phyloP scores from a whole-genome alignment of 768 basidiomycete species.

The Trametes gibbosa region DNA sequence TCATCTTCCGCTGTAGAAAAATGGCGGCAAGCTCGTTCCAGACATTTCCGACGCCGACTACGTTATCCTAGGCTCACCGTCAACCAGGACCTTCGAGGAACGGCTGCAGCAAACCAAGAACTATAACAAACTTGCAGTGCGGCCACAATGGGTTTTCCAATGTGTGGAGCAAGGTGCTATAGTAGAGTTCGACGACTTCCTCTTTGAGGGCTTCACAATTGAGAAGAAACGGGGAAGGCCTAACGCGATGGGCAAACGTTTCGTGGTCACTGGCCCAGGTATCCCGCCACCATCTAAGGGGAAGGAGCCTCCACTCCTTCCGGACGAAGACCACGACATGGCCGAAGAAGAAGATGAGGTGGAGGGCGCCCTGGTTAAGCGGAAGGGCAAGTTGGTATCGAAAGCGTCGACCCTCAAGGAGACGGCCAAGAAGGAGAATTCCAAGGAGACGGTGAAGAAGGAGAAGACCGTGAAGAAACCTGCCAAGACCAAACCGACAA shows the following conservation, averaged over 20 bases:
- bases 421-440: neutral
- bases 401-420: neutral
- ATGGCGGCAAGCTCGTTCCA: constrained; percentile 59
- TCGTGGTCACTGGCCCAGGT: neutral
- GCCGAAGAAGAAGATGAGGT: constrained; percentile 3
- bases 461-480: neutral
- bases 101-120: constrained; percentile 38
- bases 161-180: constrained; percentile 16
- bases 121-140: constrained; percentile 45
- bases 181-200: constrained; percentile 13
- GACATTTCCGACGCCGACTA: constrained; percentile 58
- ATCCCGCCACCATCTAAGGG: neutral
- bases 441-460: neutral
- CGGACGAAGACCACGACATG: neutral
- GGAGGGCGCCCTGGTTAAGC: neutral
- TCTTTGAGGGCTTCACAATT: constrained; percentile 11
- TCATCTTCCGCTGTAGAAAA: constrained; percentile 43
- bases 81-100: constrained; percentile 49
- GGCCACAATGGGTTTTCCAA: constrained; percentile 19
- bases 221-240: constrained; percentile 9
- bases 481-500: neutral
- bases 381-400: neutral
- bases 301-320: neutral
- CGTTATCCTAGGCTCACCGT: constrained; percentile 48
- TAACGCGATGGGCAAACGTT: neutral